phyloP scores from a whole-genome alignment of 2,329 filamentous ascomycete genomes.

The Rutstroemia sp. region DNA sequence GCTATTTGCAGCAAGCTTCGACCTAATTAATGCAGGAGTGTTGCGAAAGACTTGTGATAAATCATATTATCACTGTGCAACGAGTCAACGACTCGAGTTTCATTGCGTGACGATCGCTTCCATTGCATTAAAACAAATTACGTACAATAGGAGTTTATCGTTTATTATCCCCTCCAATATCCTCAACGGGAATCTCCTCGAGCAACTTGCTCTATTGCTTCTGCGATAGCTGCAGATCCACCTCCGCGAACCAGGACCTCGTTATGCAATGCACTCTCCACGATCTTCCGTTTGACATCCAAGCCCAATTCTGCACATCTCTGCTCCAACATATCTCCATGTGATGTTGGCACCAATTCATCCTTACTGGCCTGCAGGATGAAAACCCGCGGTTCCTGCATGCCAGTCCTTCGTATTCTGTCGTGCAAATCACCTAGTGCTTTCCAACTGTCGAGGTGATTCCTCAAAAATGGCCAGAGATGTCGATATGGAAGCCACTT shows the following conservation, averaged over 20 bases:
- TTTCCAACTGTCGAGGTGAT: constrained; percentile 46
- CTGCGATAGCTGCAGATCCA: constrained; percentile 38
- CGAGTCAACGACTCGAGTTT: neutral
- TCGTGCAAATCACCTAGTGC: constrained; percentile 41
- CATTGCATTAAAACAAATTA: neutral
- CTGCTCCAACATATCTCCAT: constrained; percentile 39
- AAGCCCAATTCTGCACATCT: constrained; percentile 43
- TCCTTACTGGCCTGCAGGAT: constrained; percentile 51
- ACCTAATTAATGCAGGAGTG: neutral
- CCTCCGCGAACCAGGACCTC: constrained; percentile 42
- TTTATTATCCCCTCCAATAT: neutral
- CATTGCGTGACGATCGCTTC: no score
- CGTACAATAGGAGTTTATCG: neutral
- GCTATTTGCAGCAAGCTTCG: no score
- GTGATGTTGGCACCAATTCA: constrained; percentile 48
- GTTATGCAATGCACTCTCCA: constrained; percentile 48
- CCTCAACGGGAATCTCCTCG: neutral
- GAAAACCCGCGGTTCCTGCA: constrained; percentile 21
- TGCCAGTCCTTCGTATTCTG: constrained; percentile 21
- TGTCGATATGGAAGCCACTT: constrained; percentile 74
- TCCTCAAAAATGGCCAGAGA: constrained; percentile 66
- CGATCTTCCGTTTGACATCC: constrained; percentile 36
- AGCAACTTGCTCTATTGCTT: constrained; percentile 31
- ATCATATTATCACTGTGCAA: neutral
- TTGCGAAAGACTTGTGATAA: neutral